Evolutionary conservation across 352 stramenopile species (phyloP).

Genomic region (Pythium biforme): DNA sequence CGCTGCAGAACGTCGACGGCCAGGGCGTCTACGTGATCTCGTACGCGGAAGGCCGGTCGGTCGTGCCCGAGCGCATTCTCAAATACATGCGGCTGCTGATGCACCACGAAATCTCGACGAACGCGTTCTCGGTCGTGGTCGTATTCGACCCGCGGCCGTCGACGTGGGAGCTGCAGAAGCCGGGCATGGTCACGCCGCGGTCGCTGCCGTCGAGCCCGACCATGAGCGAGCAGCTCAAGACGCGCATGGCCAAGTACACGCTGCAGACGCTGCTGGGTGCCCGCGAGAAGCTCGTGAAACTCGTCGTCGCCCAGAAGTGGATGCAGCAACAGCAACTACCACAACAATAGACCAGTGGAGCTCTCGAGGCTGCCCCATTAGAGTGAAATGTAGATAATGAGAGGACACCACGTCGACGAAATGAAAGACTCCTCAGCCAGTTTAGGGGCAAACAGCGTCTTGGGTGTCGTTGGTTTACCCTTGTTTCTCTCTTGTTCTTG

Average conservation of each 20-base stretch:
- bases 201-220: slow-evolving; percentile 73
- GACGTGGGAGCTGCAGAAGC: slow-evolving; percentile 74
- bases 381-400: background rate
- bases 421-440: no score
- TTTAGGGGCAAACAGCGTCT: no score
- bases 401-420: no score
- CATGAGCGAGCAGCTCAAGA: slow-evolving; percentile 66
- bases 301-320: slow-evolving; percentile 39
- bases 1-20: slow-evolving; percentile 26
- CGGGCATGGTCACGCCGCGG: slow-evolving; percentile 76
- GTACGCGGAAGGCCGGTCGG: slow-evolving; percentile 68
- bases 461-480: background rate
- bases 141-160: slow-evolving; percentile 66
- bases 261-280: slow-evolving; percentile 59
- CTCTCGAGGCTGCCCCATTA: background rate
- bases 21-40: slow-evolving; percentile 71
- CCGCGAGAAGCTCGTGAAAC: slow-evolving; percentile 54
- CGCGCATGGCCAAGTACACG: slow-evolving; percentile 81
- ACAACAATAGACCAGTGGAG: slow-evolving; percentile 2
- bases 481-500: background rate
- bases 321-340: slow-evolving; percentile 16
- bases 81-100: slow-evolving; percentile 88
- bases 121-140: slow-evolving; percentile 80
- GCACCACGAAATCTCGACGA: slow-evolving; percentile 84
- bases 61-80: slow-evolving; percentile 74